Evolutionary conservation across 345 rosid species (phyloP), one percentile per base, ranked within the genome.

Genomic region (Hevea brasiliensis): DNA sequence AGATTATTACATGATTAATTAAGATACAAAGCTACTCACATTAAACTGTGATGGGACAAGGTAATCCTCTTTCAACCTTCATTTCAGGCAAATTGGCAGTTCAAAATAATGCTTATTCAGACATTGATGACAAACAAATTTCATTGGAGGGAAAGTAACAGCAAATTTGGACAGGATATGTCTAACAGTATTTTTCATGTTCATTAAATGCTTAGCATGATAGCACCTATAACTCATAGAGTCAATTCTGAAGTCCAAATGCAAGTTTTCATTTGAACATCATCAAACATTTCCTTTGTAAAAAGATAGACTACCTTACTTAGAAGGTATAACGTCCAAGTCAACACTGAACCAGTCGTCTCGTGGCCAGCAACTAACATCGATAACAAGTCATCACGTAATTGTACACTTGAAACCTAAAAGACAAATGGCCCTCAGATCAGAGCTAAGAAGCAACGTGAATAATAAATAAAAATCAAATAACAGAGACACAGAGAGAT

Each of bases 341-440:
- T 94, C 84, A 94, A 87, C 13, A 90, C 97, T 12, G 98, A 94
- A 61, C 92, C 98, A 5, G 98, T 94, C 71, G 98, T 94, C 84
- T 92, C 98, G 71, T 92, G 97, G 72, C 98, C 97, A 21, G 98
- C 98, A 37, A 92, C 98, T 80, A 94, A 86, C 97, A 92, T 89
- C 54, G 98, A 94, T 79, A 94, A 80, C 73, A 92, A 92, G 85
- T 94, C 98, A 79, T 94, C 97, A 54, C 97, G 84, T 77, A 94
- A 77, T 79, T 92, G 98, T 54, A 79, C 71, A 74, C 95, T 92
- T 18, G 97, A 90, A 68, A 94, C 97, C 98, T 94, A 73, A 40
- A 58, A 67, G 14, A 58, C 7, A 66, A 18, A 67, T 29, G 72
- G 47, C 27, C 71, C 60, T 55, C 63, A 48, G 21, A 47, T 73